Evolutionary conservation across 2,329 filamentous ascomycete species (phyloP), one percentile per base, ranked within the genome.

Genomic region (Sclerotinia sclerotiorum): DNA sequence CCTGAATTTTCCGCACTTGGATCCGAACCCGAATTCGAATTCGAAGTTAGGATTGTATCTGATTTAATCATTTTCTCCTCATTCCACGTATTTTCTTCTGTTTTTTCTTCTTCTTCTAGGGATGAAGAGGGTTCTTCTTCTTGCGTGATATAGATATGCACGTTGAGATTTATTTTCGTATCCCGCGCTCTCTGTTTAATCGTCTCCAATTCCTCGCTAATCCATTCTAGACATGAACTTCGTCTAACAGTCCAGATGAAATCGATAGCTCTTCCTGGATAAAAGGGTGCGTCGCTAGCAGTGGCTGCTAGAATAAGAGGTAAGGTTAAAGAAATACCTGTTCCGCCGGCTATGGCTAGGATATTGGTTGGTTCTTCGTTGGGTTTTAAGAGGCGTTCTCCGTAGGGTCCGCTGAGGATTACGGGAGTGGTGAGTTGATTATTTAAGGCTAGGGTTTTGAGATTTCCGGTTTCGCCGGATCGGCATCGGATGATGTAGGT

Each of bases 241-340:
- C 84, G 82, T 19, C 87, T 82, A 49, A 91, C 81, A 1, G 85
- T 84, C 89, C 89, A 91, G 68, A 90, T 79, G n/a, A 91, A 83
- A 73, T 88, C 84, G 2, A 90, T 76, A 69, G 80, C 71, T 13
- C 65, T 27, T 46, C 56, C 56, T 52, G 46, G 49, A 51, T 69
- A 56, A 4, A 32, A 29, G 24, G 56, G 46, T 24, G 58, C 44
- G 15, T 49, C 21, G 11, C 66, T 55, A 82, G 64, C 82, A 79
- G 66, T 82, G 78, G 72, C 57, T 75, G 76, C 24, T 0, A 87
- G 76, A 0, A 87, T 78, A 0, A 84, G 77, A 0, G 86, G 86
- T 0, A 87, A 79, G 0, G 85, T 82, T 73, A 85, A 86, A 0
- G 85, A 84, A 46, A 88, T 82, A 5, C 86, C 86, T 0, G 85